Base-by-base conservation (phyloP, 1,284 basidiomycete species). In the Neonothopanus nambi region DNA sequence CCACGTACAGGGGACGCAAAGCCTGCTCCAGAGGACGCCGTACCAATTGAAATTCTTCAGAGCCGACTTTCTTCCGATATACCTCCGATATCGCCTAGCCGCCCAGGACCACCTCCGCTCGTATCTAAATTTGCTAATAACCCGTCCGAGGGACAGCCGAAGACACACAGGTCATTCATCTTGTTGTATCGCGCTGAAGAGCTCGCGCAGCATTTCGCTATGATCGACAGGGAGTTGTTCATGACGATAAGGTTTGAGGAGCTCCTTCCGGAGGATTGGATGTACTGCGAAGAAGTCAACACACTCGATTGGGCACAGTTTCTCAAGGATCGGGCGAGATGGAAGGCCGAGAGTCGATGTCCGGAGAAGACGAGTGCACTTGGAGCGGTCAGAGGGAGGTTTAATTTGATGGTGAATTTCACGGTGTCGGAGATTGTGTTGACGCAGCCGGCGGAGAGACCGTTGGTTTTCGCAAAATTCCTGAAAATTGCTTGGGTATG, bases 221-320 rank as follows among this genome's bases (percentile, higher is more conserved):
- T 94, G 77, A 93, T 96, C 63, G 93, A 96, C 60, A 79, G 89
- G 17, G 93, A 95, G 64, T 71, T 96, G 51, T 89, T 95, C 66
- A 83, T 89, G 63, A 79, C 81, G 18, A 80, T 96, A 64, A 87
- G 85, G 61, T 93, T 92, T 65, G 89, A 93, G 63, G 92, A 95
- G 63, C 74, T 95, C 11, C 83, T 92, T 28, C 77, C 84, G 54
- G 79, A 81, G 41, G 82, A 87, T 47, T 89, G 86, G 85, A 75
- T 80, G 63, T 72, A 74, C 7, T 76, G 79, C 36, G 79, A 82
- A 51, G 83, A 85, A 48, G 79, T 82, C 17, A 81, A 91, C 62
- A 81, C 93, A 15, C 74, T 88, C 8, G 92, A 95, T 65, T 96
- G 93, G 93, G 79, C 80, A 17, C 80, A 83, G 58, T 95, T 87